A percentile compares a stretch with the other conserved stretches of the same genome.
These are phyloP conservation scores for Leccinum pachyderme DNA, from an alignment of 1,284 basidiomycete genomes.

Conservation along the genomic window DNA sequence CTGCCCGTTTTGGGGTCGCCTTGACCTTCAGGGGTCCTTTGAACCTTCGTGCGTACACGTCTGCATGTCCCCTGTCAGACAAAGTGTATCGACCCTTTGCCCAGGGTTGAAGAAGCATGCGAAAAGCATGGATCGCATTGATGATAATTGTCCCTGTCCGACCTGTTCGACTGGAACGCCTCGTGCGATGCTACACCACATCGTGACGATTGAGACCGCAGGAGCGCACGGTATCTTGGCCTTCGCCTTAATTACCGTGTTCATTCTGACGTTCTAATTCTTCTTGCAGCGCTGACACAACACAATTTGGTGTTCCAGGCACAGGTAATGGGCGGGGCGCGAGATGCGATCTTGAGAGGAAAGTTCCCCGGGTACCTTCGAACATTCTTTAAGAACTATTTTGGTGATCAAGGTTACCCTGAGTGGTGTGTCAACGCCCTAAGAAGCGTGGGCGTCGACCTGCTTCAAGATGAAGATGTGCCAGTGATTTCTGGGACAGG, in stretches of 20 bases:
- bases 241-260: slow-evolving; percentile 24
- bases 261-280: slow-evolving; percentile 15
- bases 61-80: not conserved
- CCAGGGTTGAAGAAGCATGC: slow-evolving; percentile 67
- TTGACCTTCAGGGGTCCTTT: slow-evolving; percentile 75
- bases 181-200: slow-evolving; percentile 71
- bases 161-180: slow-evolving; percentile 67
- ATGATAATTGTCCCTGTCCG: slow-evolving; percentile 74
- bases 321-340: slow-evolving; percentile 73
- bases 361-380: slow-evolving; percentile 74
- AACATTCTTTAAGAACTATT: slow-evolving; percentile 72
- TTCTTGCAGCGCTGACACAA: slow-evolving; percentile 60
- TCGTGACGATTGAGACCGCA: slow-evolving; percentile 71
- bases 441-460: slow-evolving; percentile 70
- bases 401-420: slow-evolving; percentile 67
- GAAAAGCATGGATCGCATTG: slow-evolving; percentile 67
- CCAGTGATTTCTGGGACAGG: slow-evolving; percentile 59
- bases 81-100: slow-evolving; percentile 4
- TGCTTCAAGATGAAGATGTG: slow-evolving; percentile 52
- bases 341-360: slow-evolving; percentile 74
- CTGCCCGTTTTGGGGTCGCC: slow-evolving; percentile 84
- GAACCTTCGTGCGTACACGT: slow-evolving; percentile 60
- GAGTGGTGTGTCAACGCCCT: slow-evolving; percentile 82
- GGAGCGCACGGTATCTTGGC: slow-evolving; percentile 66
- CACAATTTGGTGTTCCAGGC: slow-evolving; percentile 84